Evolutionary conservation across 371 early-diverging fungal genomes (phyloP).

Genomic region (Mucor lusitanicus): DNA sequence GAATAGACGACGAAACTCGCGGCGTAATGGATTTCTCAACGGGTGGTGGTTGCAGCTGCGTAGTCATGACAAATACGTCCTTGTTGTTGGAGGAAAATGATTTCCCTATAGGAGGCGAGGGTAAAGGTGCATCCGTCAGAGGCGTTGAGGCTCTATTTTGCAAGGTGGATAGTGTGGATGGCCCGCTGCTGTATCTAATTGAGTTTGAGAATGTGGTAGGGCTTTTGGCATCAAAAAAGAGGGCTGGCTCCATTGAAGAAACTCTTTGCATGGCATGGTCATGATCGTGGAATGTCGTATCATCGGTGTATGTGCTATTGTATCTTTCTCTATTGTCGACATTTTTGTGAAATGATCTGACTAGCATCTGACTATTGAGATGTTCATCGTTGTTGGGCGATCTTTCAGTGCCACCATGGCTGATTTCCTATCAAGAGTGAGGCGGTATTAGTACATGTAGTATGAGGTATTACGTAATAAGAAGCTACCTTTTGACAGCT

Average conservation of each 20-base stretch:
- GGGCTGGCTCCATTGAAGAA: conserved; percentile 1
- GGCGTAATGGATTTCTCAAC: background rate
- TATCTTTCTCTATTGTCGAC: background rate
- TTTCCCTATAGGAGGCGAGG: background rate
- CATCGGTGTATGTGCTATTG: background rate
- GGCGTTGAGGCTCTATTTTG: background rate
- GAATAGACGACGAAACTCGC: background rate
- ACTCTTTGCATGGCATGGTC: background rate
- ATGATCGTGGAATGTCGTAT: background rate
- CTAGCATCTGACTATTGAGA: conserved; percentile 6
- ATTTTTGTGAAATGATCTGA: conserved; percentile 8
- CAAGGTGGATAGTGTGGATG: background rate
- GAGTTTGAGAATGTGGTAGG: background rate
- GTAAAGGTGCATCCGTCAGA: background rate
- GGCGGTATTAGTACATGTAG: background rate
- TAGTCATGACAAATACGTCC: background rate
- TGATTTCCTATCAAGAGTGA: conserved; percentile 12
- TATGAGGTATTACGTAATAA: background rate
- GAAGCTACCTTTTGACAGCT: conserved; percentile 35
- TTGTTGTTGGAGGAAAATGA: background rate
- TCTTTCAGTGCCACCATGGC: background rate
- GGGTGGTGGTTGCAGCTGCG: background rate
- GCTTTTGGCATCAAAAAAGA: background rate
- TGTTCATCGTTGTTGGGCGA: conserved; percentile 12
- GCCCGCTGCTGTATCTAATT: background rate